Percentiles rank a stretch among this genome's conserved stretches.
phyloP scores from a whole-genome alignment of 2,329 filamentous ascomycete genomes.

The Teratosphaeria destructans region DNA sequence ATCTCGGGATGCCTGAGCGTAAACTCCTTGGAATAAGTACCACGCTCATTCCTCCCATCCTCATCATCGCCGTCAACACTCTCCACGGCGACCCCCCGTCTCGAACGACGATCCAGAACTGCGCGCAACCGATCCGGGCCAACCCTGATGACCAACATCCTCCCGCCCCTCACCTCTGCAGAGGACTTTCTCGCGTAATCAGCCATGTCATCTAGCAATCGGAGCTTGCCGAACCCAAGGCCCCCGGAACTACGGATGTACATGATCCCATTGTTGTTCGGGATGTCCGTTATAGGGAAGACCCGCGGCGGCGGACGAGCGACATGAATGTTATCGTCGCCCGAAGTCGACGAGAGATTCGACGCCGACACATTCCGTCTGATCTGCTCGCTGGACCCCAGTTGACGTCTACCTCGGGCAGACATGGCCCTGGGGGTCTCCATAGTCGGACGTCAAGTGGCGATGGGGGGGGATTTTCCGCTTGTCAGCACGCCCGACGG shows the following conservation, averaged over 20 bases:
- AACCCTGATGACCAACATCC: not conserved
- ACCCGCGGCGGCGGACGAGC: not conserved
- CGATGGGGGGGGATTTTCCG: not conserved
- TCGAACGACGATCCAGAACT: not conserved
- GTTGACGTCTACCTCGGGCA: not conserved
- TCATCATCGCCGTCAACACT: conserved; percentile 32
- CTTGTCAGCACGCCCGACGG: not conserved
- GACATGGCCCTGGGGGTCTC: not conserved
- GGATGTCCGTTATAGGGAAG: not conserved
- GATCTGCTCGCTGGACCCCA: not conserved
- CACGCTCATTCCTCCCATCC: conserved; percentile 17
- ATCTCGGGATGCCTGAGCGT: conserved; percentile 21
- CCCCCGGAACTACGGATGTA: not conserved
- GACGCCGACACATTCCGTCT: not conserved
- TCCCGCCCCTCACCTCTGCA: not conserved
- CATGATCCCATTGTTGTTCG: not conserved
- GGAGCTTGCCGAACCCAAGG: not conserved
- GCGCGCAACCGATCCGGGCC: not conserved
- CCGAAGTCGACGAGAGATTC: not conserved
- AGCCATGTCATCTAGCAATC: not conserved
- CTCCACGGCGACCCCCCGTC: not conserved
- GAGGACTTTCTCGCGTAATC: not conserved
- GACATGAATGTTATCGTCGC: not conserved
- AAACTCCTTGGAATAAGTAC: conserved; percentile 23
- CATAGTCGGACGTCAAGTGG: not conserved